Conservation (phyloP, 805 yeast genomes). For the Candida ponderosae region DNA sequence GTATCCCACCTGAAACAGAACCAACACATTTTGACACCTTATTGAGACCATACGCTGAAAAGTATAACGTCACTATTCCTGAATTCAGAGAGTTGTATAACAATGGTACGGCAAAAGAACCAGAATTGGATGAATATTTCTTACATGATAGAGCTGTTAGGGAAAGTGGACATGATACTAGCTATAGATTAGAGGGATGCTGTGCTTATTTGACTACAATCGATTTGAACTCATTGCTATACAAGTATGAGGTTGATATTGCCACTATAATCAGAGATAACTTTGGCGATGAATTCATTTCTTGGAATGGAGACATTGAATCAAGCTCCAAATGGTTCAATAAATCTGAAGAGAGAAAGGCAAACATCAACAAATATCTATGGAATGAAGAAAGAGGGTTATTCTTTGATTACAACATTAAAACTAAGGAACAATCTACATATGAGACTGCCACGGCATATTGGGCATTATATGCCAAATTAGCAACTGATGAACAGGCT, state of each 20-base stretch:
- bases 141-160: slow-evolving; percentile 91
- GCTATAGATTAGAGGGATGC: slow-evolving; percentile 81
- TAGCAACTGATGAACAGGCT: slow-evolving; percentile 66
- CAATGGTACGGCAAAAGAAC: slow-evolving; percentile 55
- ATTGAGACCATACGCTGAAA: slow-evolving; percentile 58
- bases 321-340: slow-evolving; percentile 51
- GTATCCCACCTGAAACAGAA: slow-evolving; percentile 98
- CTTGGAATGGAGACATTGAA: slow-evolving; percentile 32
- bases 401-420: slow-evolving; percentile 78
- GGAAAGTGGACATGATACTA: slow-evolving; percentile 94
- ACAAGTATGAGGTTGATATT: slow-evolving; percentile 87
- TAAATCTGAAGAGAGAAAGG: slow-evolving; percentile 48
- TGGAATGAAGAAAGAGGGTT: slow-evolving; percentile 81
- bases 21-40: slow-evolving; percentile 76
- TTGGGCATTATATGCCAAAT: slow-evolving; percentile 88
- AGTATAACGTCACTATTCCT: slow-evolving; percentile 47
- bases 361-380: slow-evolving; percentile 53
- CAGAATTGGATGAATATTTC: slow-evolving; percentile 81
- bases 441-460: slow-evolving; percentile 86
- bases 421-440: slow-evolving; percentile 41
- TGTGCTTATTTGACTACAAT: slow-evolving; percentile 89
- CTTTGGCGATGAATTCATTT: slow-evolving; percentile 42
- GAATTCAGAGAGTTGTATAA: slow-evolving; percentile 70
- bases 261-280: slow-evolving; percentile 49
- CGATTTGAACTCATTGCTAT: slow-evolving; percentile 77